phyloP scores from a whole-genome alignment of 805 yeast genomes.

The Monosporozyma servazzii region DNA sequence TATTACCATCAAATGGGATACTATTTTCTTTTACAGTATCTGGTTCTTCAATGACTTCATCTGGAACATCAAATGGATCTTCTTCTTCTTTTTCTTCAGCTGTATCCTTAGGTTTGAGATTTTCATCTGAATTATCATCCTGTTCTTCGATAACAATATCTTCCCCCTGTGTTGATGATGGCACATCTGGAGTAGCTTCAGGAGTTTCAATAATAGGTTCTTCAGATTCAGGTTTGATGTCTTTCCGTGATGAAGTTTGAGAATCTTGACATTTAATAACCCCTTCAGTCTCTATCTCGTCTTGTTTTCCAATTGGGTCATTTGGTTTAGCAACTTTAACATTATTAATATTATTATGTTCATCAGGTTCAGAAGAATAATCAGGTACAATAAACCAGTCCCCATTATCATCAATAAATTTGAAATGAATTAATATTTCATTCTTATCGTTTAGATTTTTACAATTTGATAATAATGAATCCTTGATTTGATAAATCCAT shows the following conservation, averaged over 20 bases:
- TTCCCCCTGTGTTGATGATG: neutral
- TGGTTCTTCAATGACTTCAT: neutral
- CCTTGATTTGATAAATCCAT: conserved; percentile 16
- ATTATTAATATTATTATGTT: conserved; percentile 32
- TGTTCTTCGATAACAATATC: neutral
- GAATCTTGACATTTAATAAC: conserved; percentile 20
- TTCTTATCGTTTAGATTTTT: conserved; percentile 1
- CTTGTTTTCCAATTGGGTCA: neutral
- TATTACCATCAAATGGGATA: no score
- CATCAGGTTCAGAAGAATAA: conserved; percentile 28
- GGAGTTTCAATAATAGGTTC: neutral
- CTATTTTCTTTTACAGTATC: neutral
- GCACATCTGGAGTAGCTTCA: neutral
- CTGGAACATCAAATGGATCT: neutral
- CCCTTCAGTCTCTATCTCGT: neutral
- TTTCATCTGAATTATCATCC: neutral
- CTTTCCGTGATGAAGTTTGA: conserved; percentile 20
- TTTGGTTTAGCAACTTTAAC: conserved; percentile 14
- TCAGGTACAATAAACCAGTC: conserved; percentile 27
- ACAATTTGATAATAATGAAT: conserved; percentile 10
- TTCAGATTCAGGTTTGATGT: neutral
- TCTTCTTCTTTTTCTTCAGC: neutral
- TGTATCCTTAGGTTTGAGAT: neutral
- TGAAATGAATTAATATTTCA: conserved; percentile 14
- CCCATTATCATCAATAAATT: conserved; percentile 23